phyloP scores from a whole-genome alignment of 768 basidiomycete species.

The Boletus bicolor region DNA sequence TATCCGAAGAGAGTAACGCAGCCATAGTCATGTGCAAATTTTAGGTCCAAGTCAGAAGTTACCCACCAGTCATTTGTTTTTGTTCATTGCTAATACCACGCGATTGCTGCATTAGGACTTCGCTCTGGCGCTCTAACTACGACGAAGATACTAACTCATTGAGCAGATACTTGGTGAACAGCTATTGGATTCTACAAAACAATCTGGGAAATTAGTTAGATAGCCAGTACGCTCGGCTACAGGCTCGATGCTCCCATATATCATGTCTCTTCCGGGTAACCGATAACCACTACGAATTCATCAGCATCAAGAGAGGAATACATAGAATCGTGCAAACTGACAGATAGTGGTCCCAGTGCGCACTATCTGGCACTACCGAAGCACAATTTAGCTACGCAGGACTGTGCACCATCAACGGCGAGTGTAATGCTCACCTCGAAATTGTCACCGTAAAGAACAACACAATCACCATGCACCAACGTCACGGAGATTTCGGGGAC shows the following conservation, averaged over 20 bases:
- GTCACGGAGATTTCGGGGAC: constrained; percentile 28
- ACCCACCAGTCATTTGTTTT: constrained; percentile 14
- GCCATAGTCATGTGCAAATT: constrained; percentile 31
- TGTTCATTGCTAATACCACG: constrained; percentile 10
- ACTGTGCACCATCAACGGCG: neutral
- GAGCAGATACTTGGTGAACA: neutral
- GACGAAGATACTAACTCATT: constrained; percentile 4
- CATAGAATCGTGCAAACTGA: constrained; percentile 17
- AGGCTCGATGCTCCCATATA: neutral
- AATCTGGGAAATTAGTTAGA: neutral
- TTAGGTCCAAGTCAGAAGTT: constrained; percentile 20
- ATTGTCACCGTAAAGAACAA: constrained; percentile 36
- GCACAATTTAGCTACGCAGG: constrained; percentile 1
- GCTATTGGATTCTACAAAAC: constrained; percentile 2
- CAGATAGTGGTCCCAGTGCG: constrained; percentile 31
- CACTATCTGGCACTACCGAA: constrained; percentile 25
- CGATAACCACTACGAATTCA: constrained; percentile 26
- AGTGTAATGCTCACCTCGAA: constrained; percentile 37
- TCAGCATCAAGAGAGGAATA: constrained; percentile 4
- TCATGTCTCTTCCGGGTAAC: constrained; percentile 18
- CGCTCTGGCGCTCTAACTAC: constrained; percentile 31
- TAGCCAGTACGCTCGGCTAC: constrained; percentile 1
- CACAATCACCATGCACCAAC: constrained; percentile 39
- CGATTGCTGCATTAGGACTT: constrained; percentile 33
- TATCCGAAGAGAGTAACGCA: constrained; percentile 22